A percentile compares a stretch with the other conserved stretches of the same genome.
Evolutionary conservation across 116 monocot genomes (phyloP).

Genomic region (Papilionanthe hybrid): DNA sequence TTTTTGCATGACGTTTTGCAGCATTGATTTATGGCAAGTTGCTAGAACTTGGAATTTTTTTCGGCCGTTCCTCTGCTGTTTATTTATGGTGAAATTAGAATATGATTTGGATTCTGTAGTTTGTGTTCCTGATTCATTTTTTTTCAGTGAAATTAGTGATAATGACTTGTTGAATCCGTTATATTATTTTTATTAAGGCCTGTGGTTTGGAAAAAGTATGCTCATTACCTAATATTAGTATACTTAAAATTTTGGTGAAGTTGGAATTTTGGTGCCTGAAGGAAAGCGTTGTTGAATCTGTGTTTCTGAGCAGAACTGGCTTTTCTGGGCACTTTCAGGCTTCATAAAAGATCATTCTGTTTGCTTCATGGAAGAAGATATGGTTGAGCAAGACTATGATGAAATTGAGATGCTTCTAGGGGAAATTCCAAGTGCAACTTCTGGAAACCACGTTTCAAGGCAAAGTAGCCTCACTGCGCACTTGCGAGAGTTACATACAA

Average conservation of each 20-base stretch:
- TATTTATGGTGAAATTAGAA: neutral
- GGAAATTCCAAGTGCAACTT: conserved; percentile 21
- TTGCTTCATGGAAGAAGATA: conserved; percentile 21
- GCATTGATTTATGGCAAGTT: conserved; percentile 16
- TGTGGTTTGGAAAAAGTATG: neutral
- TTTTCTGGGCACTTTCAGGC: neutral
- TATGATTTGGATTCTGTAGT: neutral
- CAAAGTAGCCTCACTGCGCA: neutral
- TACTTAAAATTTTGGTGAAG: neutral
- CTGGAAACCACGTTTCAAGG: conserved; percentile 1
- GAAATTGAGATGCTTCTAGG: conserved; percentile 19
- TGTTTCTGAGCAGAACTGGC: conserved; percentile 8
- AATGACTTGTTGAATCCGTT: neutral
- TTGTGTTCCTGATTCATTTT: neutral
- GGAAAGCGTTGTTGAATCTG: conserved; percentile 9
- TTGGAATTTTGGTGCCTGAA: neutral
- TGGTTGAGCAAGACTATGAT: conserved; percentile 2
- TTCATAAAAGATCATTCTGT: neutral
- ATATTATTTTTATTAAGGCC: neutral
- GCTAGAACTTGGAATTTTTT: neutral
- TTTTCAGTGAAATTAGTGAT: neutral
- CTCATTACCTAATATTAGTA: neutral
- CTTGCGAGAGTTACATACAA: neutral
- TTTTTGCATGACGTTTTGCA: neutral
- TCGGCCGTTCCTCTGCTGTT: neutral